Evolutionary conservation across 2,329 filamentous ascomycete species (phyloP).

Genomic region (Cylindrodendrum hubeiense): DNA sequence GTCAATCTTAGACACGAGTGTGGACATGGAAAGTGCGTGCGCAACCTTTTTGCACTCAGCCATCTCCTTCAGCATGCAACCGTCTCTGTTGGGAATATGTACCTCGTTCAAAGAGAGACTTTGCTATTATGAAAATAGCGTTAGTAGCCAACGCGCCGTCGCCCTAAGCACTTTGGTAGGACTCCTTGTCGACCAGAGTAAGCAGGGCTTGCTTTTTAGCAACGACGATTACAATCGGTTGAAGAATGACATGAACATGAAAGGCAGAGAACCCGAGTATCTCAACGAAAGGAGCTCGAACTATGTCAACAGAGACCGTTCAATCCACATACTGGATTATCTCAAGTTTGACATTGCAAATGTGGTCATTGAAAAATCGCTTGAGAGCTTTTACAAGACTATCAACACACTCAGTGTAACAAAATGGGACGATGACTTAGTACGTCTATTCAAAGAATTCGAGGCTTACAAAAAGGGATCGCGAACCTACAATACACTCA

Average conservation of each 20-base stretch:
- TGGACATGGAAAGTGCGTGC: constrained; percentile 47
- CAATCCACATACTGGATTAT: constrained; percentile 70
- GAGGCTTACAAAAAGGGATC: constrained; percentile 46
- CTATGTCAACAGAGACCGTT: constrained; percentile 33
- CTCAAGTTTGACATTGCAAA: constrained; percentile 69
- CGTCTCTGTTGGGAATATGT: constrained; percentile 70
- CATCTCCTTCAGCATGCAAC: constrained; percentile 69
- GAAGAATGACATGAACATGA: constrained; percentile 38
- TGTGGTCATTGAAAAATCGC: constrained; percentile 52
- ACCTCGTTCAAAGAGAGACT: constrained; percentile 74
- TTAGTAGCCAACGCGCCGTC: constrained; percentile 58
- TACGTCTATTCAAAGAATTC: constrained; percentile 49
- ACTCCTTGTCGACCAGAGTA: constrained; percentile 68
- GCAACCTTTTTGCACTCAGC: constrained; percentile 63
- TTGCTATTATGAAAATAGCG: constrained; percentile 69
- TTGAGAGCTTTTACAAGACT: constrained; percentile 48
- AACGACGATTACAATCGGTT: constrained; percentile 27
- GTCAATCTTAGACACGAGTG: constrained; percentile 52
- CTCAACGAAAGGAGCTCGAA: constrained; percentile 51
- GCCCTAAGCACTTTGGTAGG: constrained; percentile 65
- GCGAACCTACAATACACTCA: constrained; percentile 46
- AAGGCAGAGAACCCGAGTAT: constrained; percentile 57
- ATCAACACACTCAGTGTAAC: constrained; percentile 35
- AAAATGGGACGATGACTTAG: constrained; percentile 54
- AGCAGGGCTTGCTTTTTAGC: constrained; percentile 66